Evolutionary conservation across 2,329 filamentous ascomycete genomes (phyloP).

Genomic region (Cryphonectria naterciae): DNA sequence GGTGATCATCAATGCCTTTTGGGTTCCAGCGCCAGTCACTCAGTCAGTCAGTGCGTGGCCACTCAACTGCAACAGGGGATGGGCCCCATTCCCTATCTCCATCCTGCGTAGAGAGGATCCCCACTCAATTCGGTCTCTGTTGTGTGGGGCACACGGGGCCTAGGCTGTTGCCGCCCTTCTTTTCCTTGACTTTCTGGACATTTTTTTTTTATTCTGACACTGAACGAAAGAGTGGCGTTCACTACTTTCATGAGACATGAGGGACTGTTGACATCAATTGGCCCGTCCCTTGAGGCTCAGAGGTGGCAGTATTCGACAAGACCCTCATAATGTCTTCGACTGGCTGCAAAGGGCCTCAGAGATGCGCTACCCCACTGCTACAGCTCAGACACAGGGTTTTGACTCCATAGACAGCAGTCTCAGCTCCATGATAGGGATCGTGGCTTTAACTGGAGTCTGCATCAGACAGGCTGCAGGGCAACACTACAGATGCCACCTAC

Average conservation of each 20-base stretch:
- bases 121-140: background rate
- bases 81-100: background rate
- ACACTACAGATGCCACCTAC: background rate
- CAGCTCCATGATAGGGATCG: background rate
- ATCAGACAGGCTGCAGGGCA: background rate
- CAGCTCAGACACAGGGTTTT: background rate
- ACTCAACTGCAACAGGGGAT: slow-evolving; percentile 2
- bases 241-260: background rate
- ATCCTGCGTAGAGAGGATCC: background rate
- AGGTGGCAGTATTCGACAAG: background rate
- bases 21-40: background rate
- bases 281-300: background rate
- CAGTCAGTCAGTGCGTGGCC: background rate
- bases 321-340: background rate
- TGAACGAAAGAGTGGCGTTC: background rate
- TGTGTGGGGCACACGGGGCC: background rate
- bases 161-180: background rate
- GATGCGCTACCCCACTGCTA: background rate
- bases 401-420: background rate
- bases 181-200: background rate
- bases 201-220: background rate
- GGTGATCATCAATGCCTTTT: slow-evolving; percentile 10
- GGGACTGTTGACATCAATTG: background rate
- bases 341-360: background rate
- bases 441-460: background rate